Evolutionary conservation across 2,329 filamentous ascomycete species (phyloP), one percentile per base, ranked within the genome.

Genomic region (Aspergillus brasiliensis): DNA sequence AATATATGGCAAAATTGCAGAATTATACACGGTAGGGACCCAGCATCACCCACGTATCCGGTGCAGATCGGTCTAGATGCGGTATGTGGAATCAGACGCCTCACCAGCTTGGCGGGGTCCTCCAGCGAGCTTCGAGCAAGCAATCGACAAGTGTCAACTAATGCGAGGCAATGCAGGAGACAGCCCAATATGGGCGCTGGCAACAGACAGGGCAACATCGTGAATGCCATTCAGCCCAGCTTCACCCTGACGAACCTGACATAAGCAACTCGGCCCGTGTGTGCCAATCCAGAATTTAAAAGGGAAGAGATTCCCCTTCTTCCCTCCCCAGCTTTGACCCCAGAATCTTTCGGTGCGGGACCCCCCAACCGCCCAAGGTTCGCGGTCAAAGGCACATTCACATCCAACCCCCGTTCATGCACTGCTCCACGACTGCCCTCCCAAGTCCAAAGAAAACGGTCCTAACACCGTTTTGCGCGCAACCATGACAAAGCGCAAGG

Each of bases 401-500:
- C 19, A 8, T 10, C 1, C 3, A n/a, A n/a, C 40, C 6, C 11
- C 19, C 21, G 40, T 44, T 21, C 13, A 44, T 44, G 40, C 40
- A 44, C 23, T 21, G 19, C 40, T 23, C 19, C 40, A 23, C 40
- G 10, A 17, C 40, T 23, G 40, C 13, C 40, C 40, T 23, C 8
- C 19, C 40, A 11, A 44, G 40, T 44, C 40, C 40, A 23, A 7
- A 44, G 40, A 44, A 23, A 44, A 44, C 40, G 40, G 40, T 44
- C 21, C 17, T 13, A 19, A 8, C 19, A 21, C 40, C 40, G 40
- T 44, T 44, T 17, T 7, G 40, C 17, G 40, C 19, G 40, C 40
- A 56, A 34, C 5, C 44, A 56, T 56, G 54, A 28, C 34, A 6
- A 28, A 23, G 28, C 46, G 54, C 23, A 56, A 56, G 31, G 42